Base-by-base conservation (phyloP, 1,284 basidiomycete genomes). In the Exsudoporus floridanus region DNA sequence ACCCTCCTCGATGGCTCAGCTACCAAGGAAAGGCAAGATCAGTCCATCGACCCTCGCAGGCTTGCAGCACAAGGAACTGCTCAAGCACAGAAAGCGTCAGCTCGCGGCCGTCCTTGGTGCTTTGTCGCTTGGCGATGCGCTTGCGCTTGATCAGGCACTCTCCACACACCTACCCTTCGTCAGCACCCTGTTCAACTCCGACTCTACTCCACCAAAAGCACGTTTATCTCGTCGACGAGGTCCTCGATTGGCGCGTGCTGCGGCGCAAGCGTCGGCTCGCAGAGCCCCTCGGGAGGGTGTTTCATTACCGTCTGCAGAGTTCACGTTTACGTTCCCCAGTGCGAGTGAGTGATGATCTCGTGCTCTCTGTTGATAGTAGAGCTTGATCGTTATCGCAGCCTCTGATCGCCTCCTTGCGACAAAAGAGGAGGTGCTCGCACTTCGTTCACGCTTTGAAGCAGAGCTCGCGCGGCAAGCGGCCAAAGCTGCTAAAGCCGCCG, bases 131-230 rank as follows among this genome's bases (percentile, higher is more conserved):
- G 80, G 80, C 8, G 83, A 88, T 68, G 80, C 81, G 7, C 74
- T 88, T 39, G 85, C 85, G 28, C 73, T 91, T 40, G 88, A 90
- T 65, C 84, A 86, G 65, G 88, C 88, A 23, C 73, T 90, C 30
- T 82, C 83, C n/a, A 77, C 81, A 9, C 78, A 73, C 54, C 78
- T 83, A 52, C 76, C 80, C n/a, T 77, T 82, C 58, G 61, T 73
- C 18, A 38, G 61, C 44, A 60, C 64, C 47, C 58, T 66, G 57
- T 60, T 68, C 52, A 57, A 59, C 60, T 49, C 67, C 57, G 45
- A 65, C 59, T 30, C 63, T 52, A 49, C 61, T 71, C 42, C 74
- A 64, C 58, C 74, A 4, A 68, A 60, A 58, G 54, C 60, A 27
- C 69, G 60, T 36, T 53, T 70, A 9, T 65, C 65, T 34, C 66